Evolutionary conservation across 2,329 filamentous ascomycete species (phyloP).

Genomic region (Colletotrichum cordylinicola): DNA sequence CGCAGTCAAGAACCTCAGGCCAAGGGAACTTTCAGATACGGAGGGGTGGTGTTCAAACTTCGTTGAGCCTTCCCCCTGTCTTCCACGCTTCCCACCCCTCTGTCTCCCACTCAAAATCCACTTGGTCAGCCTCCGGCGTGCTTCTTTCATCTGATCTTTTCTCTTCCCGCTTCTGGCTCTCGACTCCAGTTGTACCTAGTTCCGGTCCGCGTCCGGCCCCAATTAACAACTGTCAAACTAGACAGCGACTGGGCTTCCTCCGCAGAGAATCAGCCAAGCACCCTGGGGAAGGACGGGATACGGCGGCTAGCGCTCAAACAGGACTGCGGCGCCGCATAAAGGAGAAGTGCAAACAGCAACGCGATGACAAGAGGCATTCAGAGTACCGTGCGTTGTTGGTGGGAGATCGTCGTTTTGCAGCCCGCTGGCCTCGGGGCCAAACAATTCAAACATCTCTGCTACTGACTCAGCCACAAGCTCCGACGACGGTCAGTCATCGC

Average conservation of each 20-base stretch:
- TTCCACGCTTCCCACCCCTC: slow-evolving; percentile 2
- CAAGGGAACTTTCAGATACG: neutral
- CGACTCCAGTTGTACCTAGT: neutral
- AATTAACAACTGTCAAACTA: slow-evolving; percentile 3
- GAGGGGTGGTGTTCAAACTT: neutral
- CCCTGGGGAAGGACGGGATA: neutral
- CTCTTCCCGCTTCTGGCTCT: slow-evolving; percentile 11
- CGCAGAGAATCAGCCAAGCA: neutral
- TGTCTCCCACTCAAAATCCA: neutral
- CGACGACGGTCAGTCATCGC: neutral
- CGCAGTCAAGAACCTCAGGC: neutral
- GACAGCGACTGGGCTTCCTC: neutral
- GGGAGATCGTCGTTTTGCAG: slow-evolving; percentile 9
- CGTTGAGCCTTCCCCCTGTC: neutral
- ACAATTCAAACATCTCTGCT: neutral
- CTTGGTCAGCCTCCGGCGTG: neutral
- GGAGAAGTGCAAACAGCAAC: neutral
- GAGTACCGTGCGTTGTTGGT: neutral
- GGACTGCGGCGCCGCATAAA: slow-evolving; percentile 2
- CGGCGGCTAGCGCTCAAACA: neutral
- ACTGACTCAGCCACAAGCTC: slow-evolving; percentile 18
- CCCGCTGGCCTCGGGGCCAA: neutral
- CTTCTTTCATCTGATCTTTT: slow-evolving; percentile 29
- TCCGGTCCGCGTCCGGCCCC: slow-evolving; percentile 3
- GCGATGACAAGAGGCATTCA: neutral